Conservation (phyloP, 2,329 filamentous ascomycete genomes). For the Aspergillus quadrilineatus region DNA sequence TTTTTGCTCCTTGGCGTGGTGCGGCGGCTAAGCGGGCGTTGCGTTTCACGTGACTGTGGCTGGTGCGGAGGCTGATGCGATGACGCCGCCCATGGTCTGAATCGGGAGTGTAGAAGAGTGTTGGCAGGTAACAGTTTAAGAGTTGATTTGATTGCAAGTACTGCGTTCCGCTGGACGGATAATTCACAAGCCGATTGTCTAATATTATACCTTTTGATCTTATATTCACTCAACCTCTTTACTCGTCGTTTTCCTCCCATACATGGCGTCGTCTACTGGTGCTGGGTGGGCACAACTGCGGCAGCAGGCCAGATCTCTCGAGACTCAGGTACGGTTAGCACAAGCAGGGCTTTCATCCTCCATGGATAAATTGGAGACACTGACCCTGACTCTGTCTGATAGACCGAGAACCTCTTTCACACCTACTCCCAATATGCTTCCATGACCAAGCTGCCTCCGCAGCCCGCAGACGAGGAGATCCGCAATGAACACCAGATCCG, state of each 20-base stretch:
- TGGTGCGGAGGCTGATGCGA: slow-evolving; percentile 9
- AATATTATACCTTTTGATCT: not conserved
- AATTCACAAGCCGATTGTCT: not conserved
- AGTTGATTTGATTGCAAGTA: not conserved
- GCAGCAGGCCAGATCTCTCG: slow-evolving; percentile 83
- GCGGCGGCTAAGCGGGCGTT: slow-evolving; percentile 34
- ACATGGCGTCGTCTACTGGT: slow-evolving; percentile 57
- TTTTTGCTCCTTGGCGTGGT: slow-evolving; percentile 32
- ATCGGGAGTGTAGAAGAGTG: not conserved
- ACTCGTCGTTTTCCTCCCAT: not conserved
- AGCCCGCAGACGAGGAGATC: slow-evolving; percentile 81
- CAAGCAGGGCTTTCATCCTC: not conserved
- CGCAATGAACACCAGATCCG: slow-evolving; percentile 77
- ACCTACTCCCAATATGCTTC: slow-evolving; percentile 89
- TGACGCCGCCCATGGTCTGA: not conserved
- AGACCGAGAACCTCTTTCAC: slow-evolving; percentile 74
- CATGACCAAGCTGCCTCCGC: slow-evolving; percentile 72
- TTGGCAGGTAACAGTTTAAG: not conserved
- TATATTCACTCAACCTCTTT: not conserved
- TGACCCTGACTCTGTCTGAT: not conserved
- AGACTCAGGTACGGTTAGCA: slow-evolving; percentile 73
- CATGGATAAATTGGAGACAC: not conserved
- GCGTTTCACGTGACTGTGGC: slow-evolving; percentile 30
- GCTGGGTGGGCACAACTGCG: slow-evolving; percentile 89
- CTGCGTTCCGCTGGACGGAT: slow-evolving; percentile 14